These are phyloP conservation scores for Candida ipomoeae DNA, from an alignment of 805 yeast genomes.

Conservation along the genomic window DNA sequence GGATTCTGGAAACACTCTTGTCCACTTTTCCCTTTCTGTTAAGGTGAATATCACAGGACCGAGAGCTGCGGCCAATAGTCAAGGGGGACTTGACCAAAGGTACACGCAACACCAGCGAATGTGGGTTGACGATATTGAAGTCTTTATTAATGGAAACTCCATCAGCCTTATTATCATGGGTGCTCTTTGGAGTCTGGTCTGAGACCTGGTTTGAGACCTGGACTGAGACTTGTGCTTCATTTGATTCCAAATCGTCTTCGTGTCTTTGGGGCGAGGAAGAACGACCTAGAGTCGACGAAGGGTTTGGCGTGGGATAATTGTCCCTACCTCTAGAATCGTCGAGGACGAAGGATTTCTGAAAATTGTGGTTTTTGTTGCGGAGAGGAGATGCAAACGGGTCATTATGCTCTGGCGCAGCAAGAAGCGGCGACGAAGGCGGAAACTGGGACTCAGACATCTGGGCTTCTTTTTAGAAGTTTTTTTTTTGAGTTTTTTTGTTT, in stretches of 20 bases:
- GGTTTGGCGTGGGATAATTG: conserved; percentile 68
- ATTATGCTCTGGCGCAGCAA: conserved; percentile 23
- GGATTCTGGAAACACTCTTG: conserved; percentile 64
- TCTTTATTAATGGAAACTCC: conserved; percentile 25
- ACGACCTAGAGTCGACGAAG: conserved; percentile 47
- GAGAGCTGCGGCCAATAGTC: conserved; percentile 66
- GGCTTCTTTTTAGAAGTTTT: background rate
- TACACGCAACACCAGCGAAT: conserved; percentile 28
- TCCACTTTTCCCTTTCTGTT: conserved; percentile 29
- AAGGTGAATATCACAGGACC: conserved; percentile 49
- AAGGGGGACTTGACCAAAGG: conserved; percentile 42
- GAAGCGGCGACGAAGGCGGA: conserved; percentile 52
- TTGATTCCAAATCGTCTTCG: conserved; percentile 2
- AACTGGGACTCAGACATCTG: conserved; percentile 31
- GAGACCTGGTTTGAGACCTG: no score
- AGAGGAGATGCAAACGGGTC: conserved; percentile 12
- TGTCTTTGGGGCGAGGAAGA: conserved; percentile 37
- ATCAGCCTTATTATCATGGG: background rate
- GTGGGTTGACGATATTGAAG: conserved; percentile 35
- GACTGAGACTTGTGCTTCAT: background rate
- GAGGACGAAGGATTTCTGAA: background rate
- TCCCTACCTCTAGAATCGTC: conserved; percentile 16
- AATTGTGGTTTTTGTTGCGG: conserved; percentile 1
- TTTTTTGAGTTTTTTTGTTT: background rate
- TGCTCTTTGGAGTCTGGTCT: no score